A percentile compares a stretch with the other conserved stretches of the same genome.
phyloP scores from a whole-genome alignment of 768 basidiomycete genomes.

The Tricholoma sp. region DNA sequence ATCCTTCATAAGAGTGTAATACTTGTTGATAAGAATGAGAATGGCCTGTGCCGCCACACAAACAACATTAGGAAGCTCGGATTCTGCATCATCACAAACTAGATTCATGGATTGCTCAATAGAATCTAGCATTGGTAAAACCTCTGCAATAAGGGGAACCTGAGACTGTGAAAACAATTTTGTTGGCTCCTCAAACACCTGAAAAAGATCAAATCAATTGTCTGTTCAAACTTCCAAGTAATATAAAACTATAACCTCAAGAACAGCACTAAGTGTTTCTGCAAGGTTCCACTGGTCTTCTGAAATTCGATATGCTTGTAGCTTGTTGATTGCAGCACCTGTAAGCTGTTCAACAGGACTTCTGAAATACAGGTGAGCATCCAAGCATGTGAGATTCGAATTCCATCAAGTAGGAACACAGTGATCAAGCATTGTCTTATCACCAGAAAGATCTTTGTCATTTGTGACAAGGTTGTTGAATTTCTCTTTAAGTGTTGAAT shows the following conservation, averaged over 20 bases:
- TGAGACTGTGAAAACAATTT: conserved; percentile 20
- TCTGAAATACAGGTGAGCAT: conserved; percentile 20
- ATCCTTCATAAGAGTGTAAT: conserved; percentile 9
- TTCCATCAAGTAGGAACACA: conserved; percentile 28
- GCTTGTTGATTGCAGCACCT: conserved; percentile 3
- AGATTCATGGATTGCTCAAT: conserved; percentile 12
- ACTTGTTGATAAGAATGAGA: conserved; percentile 14
- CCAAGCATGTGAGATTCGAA: conserved; percentile 22
- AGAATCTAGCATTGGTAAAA: conserved; percentile 12
- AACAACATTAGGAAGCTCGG: conserved; percentile 13
- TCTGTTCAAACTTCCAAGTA: background rate
- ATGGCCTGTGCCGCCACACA: conserved; percentile 14
- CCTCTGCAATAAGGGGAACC: conserved; percentile 16
- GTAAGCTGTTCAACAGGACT: conserved; percentile 18
- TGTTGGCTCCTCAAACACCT: conserved; percentile 22
- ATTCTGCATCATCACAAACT: conserved; percentile 10
- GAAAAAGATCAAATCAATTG: background rate
- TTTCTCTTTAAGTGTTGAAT: conserved; percentile 15
- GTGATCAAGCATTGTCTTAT: conserved; percentile 14
- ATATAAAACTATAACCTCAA: conserved; percentile 14
- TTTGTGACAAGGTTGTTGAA: conserved; percentile 18
- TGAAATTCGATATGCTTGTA: conserved; percentile 17
- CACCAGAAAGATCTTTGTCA: conserved; percentile 6
- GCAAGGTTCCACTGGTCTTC: conserved; percentile 21
- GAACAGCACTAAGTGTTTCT: conserved; percentile 17